These are phyloP conservation scores for Smithsoniella earleae DNA, from an alignment of 163 green algal species.

Conservation along the genomic window DNA sequence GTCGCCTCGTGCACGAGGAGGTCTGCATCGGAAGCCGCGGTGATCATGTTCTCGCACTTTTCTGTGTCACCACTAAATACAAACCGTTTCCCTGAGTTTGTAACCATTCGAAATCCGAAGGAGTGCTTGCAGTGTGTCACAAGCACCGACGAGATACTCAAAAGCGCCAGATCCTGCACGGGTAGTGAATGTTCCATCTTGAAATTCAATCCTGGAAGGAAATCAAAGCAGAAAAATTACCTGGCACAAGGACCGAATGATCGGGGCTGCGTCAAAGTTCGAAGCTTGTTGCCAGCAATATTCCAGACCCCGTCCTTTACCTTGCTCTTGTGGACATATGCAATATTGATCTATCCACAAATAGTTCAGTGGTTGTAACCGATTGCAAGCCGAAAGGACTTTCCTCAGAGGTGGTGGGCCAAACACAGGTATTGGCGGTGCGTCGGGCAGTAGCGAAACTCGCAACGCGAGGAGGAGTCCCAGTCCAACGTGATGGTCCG, in stretches of 20 bases:
- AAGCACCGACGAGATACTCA: not conserved
- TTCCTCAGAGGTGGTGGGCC: constrained; percentile 63
- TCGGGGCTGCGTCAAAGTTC: not conserved
- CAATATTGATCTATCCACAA: constrained; percentile 1
- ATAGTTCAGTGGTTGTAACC: constrained; percentile 34
- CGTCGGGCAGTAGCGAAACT: constrained; percentile 43
- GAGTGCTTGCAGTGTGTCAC: constrained; percentile 48
- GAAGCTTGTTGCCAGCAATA: constrained; percentile 8
- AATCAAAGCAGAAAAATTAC: not conserved
- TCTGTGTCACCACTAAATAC: constrained; percentile 89
- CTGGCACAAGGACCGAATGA: not conserved
- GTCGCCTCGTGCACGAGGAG: constrained; percentile 96
- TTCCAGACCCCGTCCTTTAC: not conserved
- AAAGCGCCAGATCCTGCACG: constrained; percentile 18
- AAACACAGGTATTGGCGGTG: constrained; percentile 66
- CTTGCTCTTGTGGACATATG: not conserved
- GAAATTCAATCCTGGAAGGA: not conserved
- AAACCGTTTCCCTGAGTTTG: constrained; percentile 46
- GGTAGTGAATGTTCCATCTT: too few species aligned
- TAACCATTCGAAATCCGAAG: constrained; percentile 55
- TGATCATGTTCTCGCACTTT: constrained; percentile 58
- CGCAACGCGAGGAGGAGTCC: constrained; percentile 53
- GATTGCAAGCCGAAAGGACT: constrained; percentile 51
- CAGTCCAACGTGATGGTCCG: constrained; percentile 91
- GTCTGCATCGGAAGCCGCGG: constrained; percentile 62